Base-by-base conservation (phyloP, 2,329 filamentous ascomycete genomes). In the Tolypocladium inflatum region DNA sequence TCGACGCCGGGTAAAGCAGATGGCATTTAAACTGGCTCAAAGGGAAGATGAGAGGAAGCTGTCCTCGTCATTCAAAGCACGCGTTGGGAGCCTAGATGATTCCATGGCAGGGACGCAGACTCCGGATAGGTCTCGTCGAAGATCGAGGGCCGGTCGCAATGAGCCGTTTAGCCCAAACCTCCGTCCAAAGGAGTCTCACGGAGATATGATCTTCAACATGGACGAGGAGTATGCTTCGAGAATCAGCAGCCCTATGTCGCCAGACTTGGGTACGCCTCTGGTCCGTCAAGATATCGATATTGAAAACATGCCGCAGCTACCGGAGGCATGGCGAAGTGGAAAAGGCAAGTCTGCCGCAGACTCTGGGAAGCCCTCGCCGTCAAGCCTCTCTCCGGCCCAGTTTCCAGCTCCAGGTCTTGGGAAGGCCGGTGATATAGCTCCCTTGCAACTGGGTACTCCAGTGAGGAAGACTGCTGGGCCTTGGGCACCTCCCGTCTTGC, bases 151-250 rank as follows among this genome's bases (percentile, higher is more conserved):
- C 7, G 66, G 66, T 23, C 75, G 71, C 17, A 85, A 85, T 61
- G 83, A 84, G 60, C 77, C 80, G 0, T 79, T 82, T 55, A 90
- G 85, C 58, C 90, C 91, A 1, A 78, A 75, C 21, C 76, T 94
- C 51, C 86, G 83, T 57, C 80, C 87, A 1, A 91, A 85, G 65
- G 80, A 80, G 23, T 92, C 88, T 0, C 76, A 80, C 1, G 80
- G 80, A 42, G 92, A 97, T 64, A 79, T 97, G 57, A 96, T 96
- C 71, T 97, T 97, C 68, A 85, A 90, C 63, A 97, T 97, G 91
- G 93, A 96, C 59, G 91, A 95, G 42, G 90, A 91, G 50, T 80
- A 79, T 11, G 62, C 66, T 0, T 65, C 70, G 8, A 64, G 63
- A 1, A 58, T 63, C 9, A 61, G 62, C 33, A 75, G 70, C 54